Base-by-base conservation (phyloP, 352 stramenopile species). In the Aphanomyces stellatus region DNA sequence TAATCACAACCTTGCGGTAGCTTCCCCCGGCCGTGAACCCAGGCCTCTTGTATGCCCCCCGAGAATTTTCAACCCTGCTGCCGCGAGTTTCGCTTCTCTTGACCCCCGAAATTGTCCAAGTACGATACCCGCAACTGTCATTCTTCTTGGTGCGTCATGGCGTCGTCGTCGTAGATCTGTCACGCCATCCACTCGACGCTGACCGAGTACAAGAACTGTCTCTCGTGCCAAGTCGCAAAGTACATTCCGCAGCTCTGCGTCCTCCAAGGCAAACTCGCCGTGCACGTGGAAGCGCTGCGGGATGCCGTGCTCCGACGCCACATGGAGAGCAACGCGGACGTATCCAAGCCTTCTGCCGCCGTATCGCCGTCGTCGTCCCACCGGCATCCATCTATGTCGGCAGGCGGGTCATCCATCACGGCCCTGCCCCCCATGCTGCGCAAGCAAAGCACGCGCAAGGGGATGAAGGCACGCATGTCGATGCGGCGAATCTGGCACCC, bases 181-280 rank as follows among this genome's bases (percentile, higher is more conserved):
- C 28, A 15, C 3, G 22, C 31, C 8, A 43, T 67, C 0, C 5
- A 40, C 13, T 27, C 15, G 17, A 19, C 57, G 17, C 19, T 67
- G 4, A 11, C 15, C 22, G 41, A 67, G 34, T 67, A 67, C 49
- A 55, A 53, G n/a, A 30, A 13, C 6, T 19, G 25, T 17, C 22
- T 67, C 15, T 57, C 60, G 30, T 57, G 46, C 24, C 34, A 67
- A 19, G 60, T 67, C 4, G 60, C 37, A 17, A 67, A 67, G 28
- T 41, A 67, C 22, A 34, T 67, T 15, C 11, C 27, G 22, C 60
- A 57, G 1, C 42, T 67, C 10, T 67, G 60, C 41, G 60, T 57
- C 11, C 49, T 67, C 22, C 60, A 67, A 67, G 60, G 60, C 42
- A 28, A 67, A 31, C 42, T 67, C 17, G 60, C 60, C 11, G 57